phyloP scores from a whole-genome alignment of 176 grass and related monocot species.

The Carex cristatella region DNA sequence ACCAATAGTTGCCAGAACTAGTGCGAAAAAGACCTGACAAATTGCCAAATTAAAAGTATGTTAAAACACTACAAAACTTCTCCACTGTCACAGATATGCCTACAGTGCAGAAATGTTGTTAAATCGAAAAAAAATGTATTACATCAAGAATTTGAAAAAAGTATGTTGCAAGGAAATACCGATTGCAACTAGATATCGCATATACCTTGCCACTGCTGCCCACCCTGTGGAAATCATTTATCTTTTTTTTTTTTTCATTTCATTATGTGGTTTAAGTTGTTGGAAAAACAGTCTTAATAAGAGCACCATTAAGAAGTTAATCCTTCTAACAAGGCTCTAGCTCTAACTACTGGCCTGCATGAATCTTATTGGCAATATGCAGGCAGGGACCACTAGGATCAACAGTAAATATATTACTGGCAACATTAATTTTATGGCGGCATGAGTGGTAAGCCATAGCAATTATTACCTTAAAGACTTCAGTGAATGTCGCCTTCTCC shows the following conservation, averaged over 20 bases:
- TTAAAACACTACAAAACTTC: not conserved
- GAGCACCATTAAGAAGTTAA: too few relatives aligned
- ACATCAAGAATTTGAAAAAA: not conserved
- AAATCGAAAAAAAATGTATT: not conserved
- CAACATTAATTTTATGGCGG: not conserved
- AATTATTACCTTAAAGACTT: conserved; percentile 46
- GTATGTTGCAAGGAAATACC: not conserved
- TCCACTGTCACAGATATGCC: not conserved
- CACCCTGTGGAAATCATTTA: not conserved
- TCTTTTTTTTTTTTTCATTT: not conserved
- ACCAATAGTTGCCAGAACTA: conserved; percentile 40
- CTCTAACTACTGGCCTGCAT: not conserved
- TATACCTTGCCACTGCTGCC: not conserved
- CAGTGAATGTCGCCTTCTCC: conserved; percentile 38
- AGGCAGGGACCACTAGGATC: not conserved
- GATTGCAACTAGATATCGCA: not conserved
- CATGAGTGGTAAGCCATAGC: not conserved
- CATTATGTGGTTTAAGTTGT: not conserved
- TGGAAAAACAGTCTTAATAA: not conserved
- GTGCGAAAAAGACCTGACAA: conserved; percentile 37
- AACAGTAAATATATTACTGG: not conserved
- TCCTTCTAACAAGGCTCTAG: not conserved
- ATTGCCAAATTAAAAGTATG: conserved; percentile 11
- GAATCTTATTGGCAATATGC: not conserved
- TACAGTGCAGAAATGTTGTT: not conserved